phyloP scores from a whole-genome alignment of 208 protist species.

The Spongospora subterranea region DNA sequence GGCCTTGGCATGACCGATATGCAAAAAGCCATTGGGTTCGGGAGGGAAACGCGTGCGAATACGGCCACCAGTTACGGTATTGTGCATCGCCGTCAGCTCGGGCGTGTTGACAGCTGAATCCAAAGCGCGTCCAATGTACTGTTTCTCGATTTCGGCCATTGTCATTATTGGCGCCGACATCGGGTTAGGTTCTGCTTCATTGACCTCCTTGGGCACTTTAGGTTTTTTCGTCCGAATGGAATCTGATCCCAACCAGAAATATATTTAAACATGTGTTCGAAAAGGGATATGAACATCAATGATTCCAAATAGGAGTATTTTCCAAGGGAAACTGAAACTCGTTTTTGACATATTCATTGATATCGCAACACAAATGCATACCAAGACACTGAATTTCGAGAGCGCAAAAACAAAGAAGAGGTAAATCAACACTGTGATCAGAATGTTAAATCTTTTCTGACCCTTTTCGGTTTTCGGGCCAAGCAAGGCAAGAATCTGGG shows the following conservation, averaged over 20 bases:
- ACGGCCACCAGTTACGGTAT: slow-evolving; percentile 73
- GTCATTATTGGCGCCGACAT: background rate
- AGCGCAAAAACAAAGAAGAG: background rate
- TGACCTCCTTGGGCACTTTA: background rate
- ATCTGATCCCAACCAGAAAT: too few species aligned
- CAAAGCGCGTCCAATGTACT: slow-evolving; percentile 36
- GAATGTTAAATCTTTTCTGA: background rate
- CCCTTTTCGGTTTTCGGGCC: slow-evolving; percentile 77
- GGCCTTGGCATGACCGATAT: slow-evolving; percentile 99
- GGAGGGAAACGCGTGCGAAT: slow-evolving; percentile 86
- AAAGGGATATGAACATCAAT: background rate
- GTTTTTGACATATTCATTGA: slow-evolving; percentile 34
- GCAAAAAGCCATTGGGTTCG: slow-evolving; percentile 93
- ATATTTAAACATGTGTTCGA: too few species aligned
- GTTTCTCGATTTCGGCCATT: slow-evolving; percentile 17
- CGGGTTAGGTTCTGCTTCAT: background rate
- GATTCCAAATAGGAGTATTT: background rate
- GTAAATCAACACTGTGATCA: background rate
- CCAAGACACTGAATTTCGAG: too few species aligned
- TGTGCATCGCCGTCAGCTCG: slow-evolving; percentile 72
- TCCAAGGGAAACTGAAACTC: background rate
- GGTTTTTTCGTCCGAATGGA: background rate
- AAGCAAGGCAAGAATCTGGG: slow-evolving; percentile 66
- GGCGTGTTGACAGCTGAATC: slow-evolving; percentile 63
- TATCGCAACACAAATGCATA: slow-evolving; percentile 7